Evolutionary conservation across 2,329 filamentous ascomycete genomes (phyloP).

Genomic region (Rutstroemia sp.): DNA sequence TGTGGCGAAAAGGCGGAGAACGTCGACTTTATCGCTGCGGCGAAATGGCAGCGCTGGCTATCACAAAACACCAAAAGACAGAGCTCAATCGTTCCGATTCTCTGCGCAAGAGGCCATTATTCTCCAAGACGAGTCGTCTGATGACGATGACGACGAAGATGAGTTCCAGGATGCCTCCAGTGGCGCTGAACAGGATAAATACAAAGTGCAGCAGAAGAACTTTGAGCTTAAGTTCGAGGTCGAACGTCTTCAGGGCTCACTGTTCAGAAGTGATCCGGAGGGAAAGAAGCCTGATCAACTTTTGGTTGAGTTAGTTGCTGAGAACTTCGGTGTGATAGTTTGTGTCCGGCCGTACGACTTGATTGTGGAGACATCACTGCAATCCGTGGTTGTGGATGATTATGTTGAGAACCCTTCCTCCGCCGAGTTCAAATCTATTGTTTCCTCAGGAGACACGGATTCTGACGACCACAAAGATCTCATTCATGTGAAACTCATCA

Average conservation of each 20-base stretch:
- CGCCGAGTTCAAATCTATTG: conserved; percentile 89
- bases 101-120: conserved; percentile 68
- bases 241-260: conserved; percentile 84
- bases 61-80: conserved; percentile 39
- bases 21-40: conserved; percentile 11
- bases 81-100: conserved; percentile 65
- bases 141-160: conserved; percentile 53
- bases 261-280: conserved; percentile 80
- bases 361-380: conserved; percentile 82
- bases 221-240: conserved; percentile 98
- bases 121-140: conserved; percentile 51
- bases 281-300: conserved; percentile 69
- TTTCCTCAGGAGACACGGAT: conserved; percentile 71
- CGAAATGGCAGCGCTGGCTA: conserved; percentile 23
- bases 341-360: conserved; percentile 88
- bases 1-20: conserved; percentile 4
- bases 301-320: conserved; percentile 83
- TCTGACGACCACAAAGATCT: conserved; percentile 76
- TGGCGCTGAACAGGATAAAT: conserved; percentile 45
- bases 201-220: conserved; percentile 77
- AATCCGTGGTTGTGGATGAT: conserved; percentile 83
- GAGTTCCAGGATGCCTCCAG: conserved; percentile 61
- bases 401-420: conserved; percentile 85
- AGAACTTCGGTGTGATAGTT: conserved; percentile 80
- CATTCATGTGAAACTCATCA: conserved; percentile 81